Base-by-base conservation (phyloP, 768 basidiomycete genomes). In the Tylopilus intermedius region DNA sequence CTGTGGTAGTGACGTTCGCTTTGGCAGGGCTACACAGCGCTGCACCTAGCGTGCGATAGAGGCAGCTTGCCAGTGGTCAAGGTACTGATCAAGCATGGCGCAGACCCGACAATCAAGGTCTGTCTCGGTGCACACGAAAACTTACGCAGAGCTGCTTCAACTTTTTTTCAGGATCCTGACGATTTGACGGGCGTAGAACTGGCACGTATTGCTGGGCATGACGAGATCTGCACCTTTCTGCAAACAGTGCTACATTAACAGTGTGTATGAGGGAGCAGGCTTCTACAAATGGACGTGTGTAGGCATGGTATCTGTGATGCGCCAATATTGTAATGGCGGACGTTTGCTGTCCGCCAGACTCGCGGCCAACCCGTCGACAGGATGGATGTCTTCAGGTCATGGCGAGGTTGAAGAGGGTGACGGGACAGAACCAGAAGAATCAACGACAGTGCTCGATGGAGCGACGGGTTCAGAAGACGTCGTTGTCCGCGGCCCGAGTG, bases 31-130 rank as follows among this genome's bases (percentile, higher is more conserved):
- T 93, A 92, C 66, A 90, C 92, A 0, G 78, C 93, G 8, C 70
- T 96, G 18, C 94, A 96, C 61, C 75, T 94, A 0, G 93, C 94
- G 5, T 81, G 84, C 26, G 94, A 96, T 67, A 75, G 93, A 62
- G 94, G 94, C 1, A 76, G 83, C 60, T 50, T 73, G 7, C 72
- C 74, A 0, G 71, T 80, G 3, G 86, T 88, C 2, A 69, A 76
- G 57, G 51, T 83, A 5, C 68, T 96, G 38, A 64, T 94, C 18
- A 59, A 73, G 21, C 72, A 74, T 47, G 90, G 89, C 4, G 92
- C 86, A 5, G 81, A 91, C 59, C 66, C 62, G 41, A 67, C 69
- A 30, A 70, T 88, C 41, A 83, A 86, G 79, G 93, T 90, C 56
- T 42, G 54, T 53, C 35, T 40, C 37, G 27, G 33, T 53, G 18